Evolutionary conservation across 176 grass and related monocot species (phyloP), one percentile per base, ranked within the genome.

Genomic region (Leersia perrieri): DNA sequence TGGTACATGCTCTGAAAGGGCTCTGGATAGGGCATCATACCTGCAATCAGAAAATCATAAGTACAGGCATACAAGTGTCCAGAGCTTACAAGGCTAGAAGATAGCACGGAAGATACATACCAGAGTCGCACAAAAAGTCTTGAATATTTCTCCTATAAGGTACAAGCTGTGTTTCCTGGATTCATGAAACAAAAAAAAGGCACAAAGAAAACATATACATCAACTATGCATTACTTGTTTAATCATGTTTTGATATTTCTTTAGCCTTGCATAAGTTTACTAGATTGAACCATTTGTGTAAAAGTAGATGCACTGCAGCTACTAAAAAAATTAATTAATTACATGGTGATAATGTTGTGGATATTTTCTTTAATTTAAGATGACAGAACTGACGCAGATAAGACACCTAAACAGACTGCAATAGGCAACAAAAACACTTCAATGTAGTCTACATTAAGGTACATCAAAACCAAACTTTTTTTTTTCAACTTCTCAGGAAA

Each of bases 1-100:
- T 98, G 95, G 79, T 91, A 98, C 86, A 93, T 93, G 89, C 86
- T 95, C 81, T 98, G 95, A 76, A 91, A 98, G 49, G 92, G 90
- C 79, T 98, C 95, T 63, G 92, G 86, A 77, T 98, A 98, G 55
- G 95, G 95, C 68, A 98, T 98, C 86, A 98, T 98, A 76, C 84
- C 95, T 98, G 88, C 58, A 89, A 72, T 74, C 80, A 73, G 65
- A 29, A 83, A 90, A 64, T 63, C 73, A 77, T 3, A 44, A 44
- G 69, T 62, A 60, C 16, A 70, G 53, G 63, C 38, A 32, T 71
- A 71, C 65, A 75, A 55, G 25, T 66, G 40, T 60, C 25, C 38
- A 78, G 14, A 73, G 62, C 81, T 53, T 41, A 62, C 64, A 44
- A 80, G 15, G 49, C 11, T 66, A 38, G 10, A 73, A 31, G 31